Percentiles rank a stretch among this genome's conserved stretches.
These are phyloP conservation scores for Sclerotinia glacialis DNA, from an alignment of 2,329 filamentous ascomycete species.

Conservation along the genomic window DNA sequence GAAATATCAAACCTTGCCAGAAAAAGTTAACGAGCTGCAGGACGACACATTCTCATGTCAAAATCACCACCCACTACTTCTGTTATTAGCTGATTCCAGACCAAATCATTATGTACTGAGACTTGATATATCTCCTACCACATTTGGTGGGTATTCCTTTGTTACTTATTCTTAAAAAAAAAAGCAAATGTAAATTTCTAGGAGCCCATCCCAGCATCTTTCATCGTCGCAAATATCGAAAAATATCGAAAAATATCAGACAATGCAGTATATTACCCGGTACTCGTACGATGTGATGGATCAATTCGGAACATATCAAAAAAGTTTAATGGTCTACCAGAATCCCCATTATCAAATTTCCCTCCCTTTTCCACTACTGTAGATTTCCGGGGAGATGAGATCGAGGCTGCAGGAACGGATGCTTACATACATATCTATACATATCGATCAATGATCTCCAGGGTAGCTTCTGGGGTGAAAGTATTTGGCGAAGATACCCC, in stretches of 20 bases:
- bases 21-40: conserved; percentile 30
- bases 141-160: not conserved
- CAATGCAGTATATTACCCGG: conserved; percentile 11
- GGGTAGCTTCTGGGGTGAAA: conserved; percentile 35
- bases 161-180: conserved; percentile 26
- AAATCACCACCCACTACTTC: too few relatives aligned
- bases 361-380: conserved; percentile 28
- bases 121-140: conserved; percentile 21
- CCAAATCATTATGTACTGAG: conserved; percentile 19
- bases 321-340: conserved; percentile 26
- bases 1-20: conserved; percentile 16
- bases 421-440: conserved; percentile 35
- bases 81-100: conserved; percentile 19
- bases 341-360: conserved; percentile 25
- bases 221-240: not conserved
- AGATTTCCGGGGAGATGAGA: conserved; percentile 29
- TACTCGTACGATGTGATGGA: conserved; percentile 27
- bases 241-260: not conserved
- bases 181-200: conserved; percentile 6
- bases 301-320: conserved; percentile 25
- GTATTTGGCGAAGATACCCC: conserved; percentile 28
- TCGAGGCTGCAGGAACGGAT: conserved; percentile 37
- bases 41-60: too few relatives aligned
- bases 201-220: not conserved
- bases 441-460: conserved; percentile 24